A percentile compares a stretch with the other conserved stretches of the same genome.
Evolutionary conservation across 1,139 yeast species (phyloP).

Genomic region (Pichia sp.): DNA sequence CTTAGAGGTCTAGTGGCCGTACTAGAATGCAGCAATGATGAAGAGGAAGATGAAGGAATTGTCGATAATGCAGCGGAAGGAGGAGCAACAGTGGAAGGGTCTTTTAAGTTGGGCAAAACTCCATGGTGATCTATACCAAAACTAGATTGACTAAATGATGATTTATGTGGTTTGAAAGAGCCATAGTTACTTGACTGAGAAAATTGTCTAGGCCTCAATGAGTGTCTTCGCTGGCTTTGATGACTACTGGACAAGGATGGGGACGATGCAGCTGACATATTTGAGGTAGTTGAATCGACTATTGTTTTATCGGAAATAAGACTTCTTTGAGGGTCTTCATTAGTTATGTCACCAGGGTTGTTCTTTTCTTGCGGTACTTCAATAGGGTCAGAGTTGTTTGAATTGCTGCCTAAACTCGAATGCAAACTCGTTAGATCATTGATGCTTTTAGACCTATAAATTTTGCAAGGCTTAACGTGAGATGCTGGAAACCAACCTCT

Average conservation of each 20-base stretch:
- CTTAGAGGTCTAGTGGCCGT: too few species aligned
- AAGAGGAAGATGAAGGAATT: neutral
- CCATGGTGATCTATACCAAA: neutral
- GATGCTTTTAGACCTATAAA: neutral
- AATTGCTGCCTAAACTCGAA: neutral
- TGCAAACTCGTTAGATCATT: neutral
- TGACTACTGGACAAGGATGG: neutral
- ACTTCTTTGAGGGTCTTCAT: too few species aligned
- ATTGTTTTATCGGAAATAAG: neutral
- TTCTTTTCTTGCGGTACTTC: too few species aligned
- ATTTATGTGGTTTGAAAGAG: neutral
- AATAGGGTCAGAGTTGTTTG: too few species aligned
- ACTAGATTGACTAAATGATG: neutral
- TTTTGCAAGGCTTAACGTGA: constrained; percentile 34
- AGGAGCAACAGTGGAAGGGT: neutral
- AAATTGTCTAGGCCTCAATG: constrained; percentile 1
- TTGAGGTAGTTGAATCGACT: constrained; percentile 8
- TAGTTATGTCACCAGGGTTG: too few species aligned
- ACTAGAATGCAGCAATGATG: neutral
- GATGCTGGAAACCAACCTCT: constrained; percentile 78
- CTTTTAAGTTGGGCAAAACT: neutral
- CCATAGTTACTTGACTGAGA: neutral
- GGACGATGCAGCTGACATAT: neutral
- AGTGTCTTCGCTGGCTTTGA: constrained; percentile 1
- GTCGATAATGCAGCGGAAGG: neutral